phyloP scores from a whole-genome alignment of 768 basidiomycete species.

The Mrakia gelida region DNA sequence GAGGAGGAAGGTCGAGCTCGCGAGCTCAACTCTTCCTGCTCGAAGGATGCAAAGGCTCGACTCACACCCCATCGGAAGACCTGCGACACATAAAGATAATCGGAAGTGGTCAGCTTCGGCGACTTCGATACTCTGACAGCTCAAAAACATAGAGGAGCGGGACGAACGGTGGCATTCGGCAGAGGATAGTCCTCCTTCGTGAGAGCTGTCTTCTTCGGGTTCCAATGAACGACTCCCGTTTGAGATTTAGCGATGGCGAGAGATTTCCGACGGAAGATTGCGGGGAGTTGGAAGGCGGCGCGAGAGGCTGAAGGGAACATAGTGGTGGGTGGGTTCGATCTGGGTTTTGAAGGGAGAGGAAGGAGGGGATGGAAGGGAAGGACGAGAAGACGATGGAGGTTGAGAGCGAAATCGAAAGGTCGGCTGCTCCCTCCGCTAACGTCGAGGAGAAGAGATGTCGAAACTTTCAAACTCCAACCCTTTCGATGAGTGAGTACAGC shows the following conservation, averaged over 20 bases:
- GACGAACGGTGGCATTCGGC: not conserved
- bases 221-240: slow-evolving; percentile 6
- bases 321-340: not conserved
- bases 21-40: not conserved
- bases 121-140: not conserved
- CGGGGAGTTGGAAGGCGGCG: not conserved
- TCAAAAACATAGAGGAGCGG: not conserved
- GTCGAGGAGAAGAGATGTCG: not conserved
- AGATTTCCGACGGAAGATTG: slow-evolving; percentile 6
- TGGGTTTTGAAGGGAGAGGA: not conserved
- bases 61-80: not conserved
- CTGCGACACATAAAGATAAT: not conserved
- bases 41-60: not conserved
- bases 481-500: slow-evolving; percentile 20
- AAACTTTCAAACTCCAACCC: slow-evolving; percentile 23
- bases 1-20: slow-evolving; percentile 1
- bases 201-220: not conserved
- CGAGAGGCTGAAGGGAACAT: not conserved
- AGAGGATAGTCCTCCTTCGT: slow-evolving; percentile 11
- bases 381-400: not conserved
- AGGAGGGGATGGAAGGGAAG: not conserved
- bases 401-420: not conserved
- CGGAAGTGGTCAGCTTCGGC: not conserved
- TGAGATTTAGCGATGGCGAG: slow-evolving; percentile 8
- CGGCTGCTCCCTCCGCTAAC: not conserved